Conservation (phyloP, 2,329 filamentous ascomycete genomes). For the Sporothrix protearum region DNA sequence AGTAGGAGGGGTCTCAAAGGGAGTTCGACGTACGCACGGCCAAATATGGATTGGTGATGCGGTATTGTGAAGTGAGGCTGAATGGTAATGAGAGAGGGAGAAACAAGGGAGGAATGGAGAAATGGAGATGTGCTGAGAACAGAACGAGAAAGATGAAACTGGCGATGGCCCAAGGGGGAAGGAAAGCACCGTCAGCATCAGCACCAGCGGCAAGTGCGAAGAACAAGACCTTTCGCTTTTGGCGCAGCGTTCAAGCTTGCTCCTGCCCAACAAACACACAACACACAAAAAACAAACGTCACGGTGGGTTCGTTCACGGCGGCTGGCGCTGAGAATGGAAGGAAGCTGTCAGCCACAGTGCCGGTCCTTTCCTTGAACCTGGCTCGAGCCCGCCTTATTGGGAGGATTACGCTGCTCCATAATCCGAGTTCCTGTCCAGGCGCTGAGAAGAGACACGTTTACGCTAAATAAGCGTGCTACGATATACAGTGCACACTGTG, state of each 20-base stretch:
- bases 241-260: not conserved
- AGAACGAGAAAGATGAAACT: conserved; percentile 7
- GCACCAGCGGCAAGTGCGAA: conserved; percentile 1
- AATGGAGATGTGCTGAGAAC: not conserved
- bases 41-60: not conserved
- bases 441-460: conserved; percentile 16
- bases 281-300: not conserved
- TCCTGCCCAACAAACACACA: not conserved
- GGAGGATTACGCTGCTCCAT: not conserved
- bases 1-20: not conserved
- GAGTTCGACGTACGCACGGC: not conserved
- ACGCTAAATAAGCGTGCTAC: not conserved
- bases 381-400: not conserved
- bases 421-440: not conserved
- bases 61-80: not conserved
- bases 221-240: not conserved
- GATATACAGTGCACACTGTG: conserved; percentile 1
- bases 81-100: not conserved
- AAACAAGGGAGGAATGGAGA: not conserved
- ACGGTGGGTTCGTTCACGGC: not conserved
- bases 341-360: conserved; percentile 18
- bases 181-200: not conserved
- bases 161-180: not conserved
- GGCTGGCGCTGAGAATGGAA: not conserved
- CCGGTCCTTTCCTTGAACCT: not conserved